These are phyloP conservation scores for Lepidium sativum DNA, from an alignment of 345 rosid genomes.

Conservation along the genomic window DNA sequence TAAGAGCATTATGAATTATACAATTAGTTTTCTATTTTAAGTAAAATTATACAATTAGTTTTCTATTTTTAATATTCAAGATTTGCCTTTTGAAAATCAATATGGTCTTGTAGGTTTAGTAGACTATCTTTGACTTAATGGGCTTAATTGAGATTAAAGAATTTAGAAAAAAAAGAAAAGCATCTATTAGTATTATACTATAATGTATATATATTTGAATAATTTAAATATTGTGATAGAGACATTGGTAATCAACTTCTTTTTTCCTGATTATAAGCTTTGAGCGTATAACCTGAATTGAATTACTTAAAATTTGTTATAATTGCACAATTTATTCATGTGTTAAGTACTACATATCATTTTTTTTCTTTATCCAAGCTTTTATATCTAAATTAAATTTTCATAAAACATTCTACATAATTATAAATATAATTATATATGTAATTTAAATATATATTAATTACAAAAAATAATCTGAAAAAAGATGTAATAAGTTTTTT, in stretches of 20 bases:
- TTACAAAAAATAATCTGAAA: background rate
- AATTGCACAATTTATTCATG: background rate
- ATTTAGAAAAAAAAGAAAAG: background rate
- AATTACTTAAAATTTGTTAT: background rate
- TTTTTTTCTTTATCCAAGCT: background rate
- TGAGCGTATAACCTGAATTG: slow-evolving; percentile 25
- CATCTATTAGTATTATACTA: background rate
- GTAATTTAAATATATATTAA: background rate
- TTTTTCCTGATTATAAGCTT: slow-evolving; percentile 26
- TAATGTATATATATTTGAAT: slow-evolving; percentile 2
- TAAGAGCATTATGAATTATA: background rate
- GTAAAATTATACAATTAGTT: background rate
- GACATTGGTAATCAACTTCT: slow-evolving; percentile 16
- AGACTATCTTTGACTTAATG: slow-evolving; percentile 27
- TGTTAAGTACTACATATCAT: background rate
- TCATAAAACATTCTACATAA: background rate
- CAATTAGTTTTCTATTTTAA: background rate
- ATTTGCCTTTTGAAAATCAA: slow-evolving; percentile 10
- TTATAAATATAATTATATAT: background rate
- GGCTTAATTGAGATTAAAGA: background rate
- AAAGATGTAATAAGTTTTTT: background rate
- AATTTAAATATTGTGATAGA: slow-evolving; percentile 1
- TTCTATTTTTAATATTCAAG: background rate
- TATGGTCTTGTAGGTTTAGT: slow-evolving; percentile 22
- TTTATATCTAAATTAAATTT: background rate